Conservation (phyloP, 176 grass and related monocot genomes). For the Triticum dicoccoides region DNA sequence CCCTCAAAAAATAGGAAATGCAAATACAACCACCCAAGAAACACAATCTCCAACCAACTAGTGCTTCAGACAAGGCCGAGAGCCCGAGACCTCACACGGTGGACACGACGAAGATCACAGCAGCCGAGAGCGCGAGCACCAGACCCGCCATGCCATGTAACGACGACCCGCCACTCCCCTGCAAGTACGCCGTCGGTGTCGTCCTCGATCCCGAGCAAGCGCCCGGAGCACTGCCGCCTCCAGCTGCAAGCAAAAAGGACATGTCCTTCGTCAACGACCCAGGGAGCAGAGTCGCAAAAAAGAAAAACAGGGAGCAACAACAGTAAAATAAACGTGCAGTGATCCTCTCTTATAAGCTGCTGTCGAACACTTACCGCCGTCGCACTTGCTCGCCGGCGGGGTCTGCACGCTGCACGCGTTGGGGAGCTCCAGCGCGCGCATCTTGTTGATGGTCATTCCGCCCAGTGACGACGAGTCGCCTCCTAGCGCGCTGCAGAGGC, state of each 20-base stretch:
- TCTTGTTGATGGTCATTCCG: slow-evolving; percentile 65
- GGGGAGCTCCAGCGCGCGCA: slow-evolving; percentile 55
- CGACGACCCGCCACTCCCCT: slow-evolving; percentile 23
- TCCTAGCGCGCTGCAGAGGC: slow-evolving; percentile 64
- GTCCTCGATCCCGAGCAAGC: slow-evolving; percentile 25
- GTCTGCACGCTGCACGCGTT: slow-evolving; percentile 58
- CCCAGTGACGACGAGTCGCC: slow-evolving; percentile 38
- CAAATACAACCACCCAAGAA: neutral
- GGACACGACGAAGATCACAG: neutral
- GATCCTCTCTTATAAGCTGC: no score
- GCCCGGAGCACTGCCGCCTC: neutral
- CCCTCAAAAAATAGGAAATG: neutral
- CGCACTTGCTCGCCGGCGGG: slow-evolving; percentile 69
- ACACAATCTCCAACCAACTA: neutral
- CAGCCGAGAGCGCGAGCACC: slow-evolving; percentile 26
- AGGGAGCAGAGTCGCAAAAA: neutral
- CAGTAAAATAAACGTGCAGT: no score
- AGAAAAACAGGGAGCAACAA: neutral
- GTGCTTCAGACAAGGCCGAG: neutral
- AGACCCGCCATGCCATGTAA: neutral
- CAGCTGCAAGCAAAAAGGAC: slow-evolving; percentile 1
- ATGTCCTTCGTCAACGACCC: neutral
- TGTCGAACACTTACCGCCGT: slow-evolving; percentile 42
- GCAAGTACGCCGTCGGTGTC: slow-evolving; percentile 26
- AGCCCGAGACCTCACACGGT: neutral